These are phyloP conservation scores for Gynostemma pentaphyllum DNA, from an alignment of 306 rosid genomes.

Conservation along the genomic window DNA sequence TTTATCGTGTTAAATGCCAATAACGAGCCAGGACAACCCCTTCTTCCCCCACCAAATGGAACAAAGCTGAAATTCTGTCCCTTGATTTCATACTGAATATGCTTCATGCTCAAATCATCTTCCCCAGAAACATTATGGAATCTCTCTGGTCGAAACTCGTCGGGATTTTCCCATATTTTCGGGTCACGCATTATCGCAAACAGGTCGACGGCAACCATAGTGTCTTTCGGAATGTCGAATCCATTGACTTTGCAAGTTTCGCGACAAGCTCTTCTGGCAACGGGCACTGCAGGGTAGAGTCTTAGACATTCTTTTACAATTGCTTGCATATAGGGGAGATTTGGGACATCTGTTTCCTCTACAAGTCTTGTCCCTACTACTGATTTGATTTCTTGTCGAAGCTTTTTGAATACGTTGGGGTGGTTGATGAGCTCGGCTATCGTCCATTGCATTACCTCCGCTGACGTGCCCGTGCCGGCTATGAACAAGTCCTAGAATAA, in stretches of 20 bases:
- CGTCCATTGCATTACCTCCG: slow-evolving; percentile 43
- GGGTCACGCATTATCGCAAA: slow-evolving; percentile 44
- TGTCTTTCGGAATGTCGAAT: slow-evolving; percentile 28
- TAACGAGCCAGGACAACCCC: slow-evolving; percentile 33
- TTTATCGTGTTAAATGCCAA: slow-evolving; percentile 26
- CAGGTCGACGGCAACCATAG: slow-evolving; percentile 32
- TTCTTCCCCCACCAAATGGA: slow-evolving; percentile 42
- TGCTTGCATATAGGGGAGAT: slow-evolving; percentile 32
- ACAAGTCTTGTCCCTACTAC: slow-evolving; percentile 26
- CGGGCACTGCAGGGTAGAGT: slow-evolving; percentile 32
- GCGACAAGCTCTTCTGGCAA: slow-evolving; percentile 23
- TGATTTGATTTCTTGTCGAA: slow-evolving; percentile 28
- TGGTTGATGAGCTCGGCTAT: slow-evolving; percentile 42
- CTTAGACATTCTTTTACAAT: slow-evolving; percentile 36
- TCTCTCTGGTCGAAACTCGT: slow-evolving; percentile 33
- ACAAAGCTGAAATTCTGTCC: slow-evolving; percentile 25
- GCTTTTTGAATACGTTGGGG: slow-evolving; percentile 26
- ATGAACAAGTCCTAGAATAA: slow-evolving; percentile 31
- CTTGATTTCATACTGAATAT: background rate
- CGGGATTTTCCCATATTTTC: slow-evolving; percentile 27
- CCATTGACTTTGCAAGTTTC: slow-evolving; percentile 29
- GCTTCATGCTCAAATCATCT: slow-evolving; percentile 1
- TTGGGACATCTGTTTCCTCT: slow-evolving; percentile 27
- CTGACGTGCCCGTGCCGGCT: slow-evolving; percentile 35
- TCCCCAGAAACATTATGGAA: slow-evolving; percentile 13